Evolutionary conservation across 352 stramenopile species (phyloP), one percentile per base, ranked within the genome.

Genomic region (Pythium monospermum): DNA sequence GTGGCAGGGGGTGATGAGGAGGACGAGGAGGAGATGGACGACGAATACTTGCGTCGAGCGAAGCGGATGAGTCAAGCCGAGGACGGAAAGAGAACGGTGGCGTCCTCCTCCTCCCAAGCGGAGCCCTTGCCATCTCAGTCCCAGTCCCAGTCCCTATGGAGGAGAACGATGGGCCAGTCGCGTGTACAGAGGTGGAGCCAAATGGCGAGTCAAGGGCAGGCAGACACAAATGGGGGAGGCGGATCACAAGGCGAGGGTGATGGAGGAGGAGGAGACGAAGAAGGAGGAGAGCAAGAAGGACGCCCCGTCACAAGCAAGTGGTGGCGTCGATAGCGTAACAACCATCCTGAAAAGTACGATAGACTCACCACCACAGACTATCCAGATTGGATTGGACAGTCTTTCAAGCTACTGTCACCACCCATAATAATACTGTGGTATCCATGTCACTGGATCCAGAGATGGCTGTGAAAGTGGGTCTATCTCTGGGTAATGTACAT

Each of bases 41-140:
- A 64, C 41, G 49, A 53, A 28, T 64, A 64, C 43, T 49, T 25
- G 26, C 39, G 27, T 5, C 42, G 36, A n/a, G 51, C 49, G 12
- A 65, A 60, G 23, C 57, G 50, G 2, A 32, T 59, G 38, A 40
- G 18, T 26, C 27, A 37, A n/a, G 15, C n/a, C 10, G 22, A 39
- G 27, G 16, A 49, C 16, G 13, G 21, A 46, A 12, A 8, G 8
- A 46, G 7, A 46, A 12, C 39, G 21, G 1, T 22, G 13, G 21
- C 39, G 39, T 30, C 21, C 39, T 22, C n/a, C n/a, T n/a, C n/a
- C n/a, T n/a, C n/a, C n/a, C n/a, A 48, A 23, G 40, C 11, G 40
- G 18, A 18, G 15, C 35, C 16, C 8, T 6, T 15, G 42, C 25
- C 25, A 6, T 11, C 42, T 22, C 28, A 23, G 42, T 49, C 25